Evolutionary conservation across 2,329 filamentous ascomycete species (phyloP).

Genomic region (Fonsecaea pedrosoi): DNA sequence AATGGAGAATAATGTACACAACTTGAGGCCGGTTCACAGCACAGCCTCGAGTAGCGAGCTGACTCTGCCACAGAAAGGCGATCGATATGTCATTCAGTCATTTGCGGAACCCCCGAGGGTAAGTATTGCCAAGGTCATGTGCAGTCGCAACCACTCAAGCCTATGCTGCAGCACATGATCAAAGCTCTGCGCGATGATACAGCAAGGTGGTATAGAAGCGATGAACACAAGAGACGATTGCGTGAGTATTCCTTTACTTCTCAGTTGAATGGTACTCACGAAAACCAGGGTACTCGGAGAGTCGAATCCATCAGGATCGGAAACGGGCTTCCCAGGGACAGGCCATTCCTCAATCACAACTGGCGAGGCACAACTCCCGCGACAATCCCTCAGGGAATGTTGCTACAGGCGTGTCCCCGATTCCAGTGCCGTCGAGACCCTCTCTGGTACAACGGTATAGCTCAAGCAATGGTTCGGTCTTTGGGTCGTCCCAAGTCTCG

Average conservation of each 20-base stretch:
- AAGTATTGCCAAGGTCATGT: slow-evolving; percentile 2
- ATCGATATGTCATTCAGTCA: slow-evolving; percentile 25
- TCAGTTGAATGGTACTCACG: background rate
- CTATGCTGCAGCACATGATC: slow-evolving; percentile 19
- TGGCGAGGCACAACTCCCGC: slow-evolving; percentile 16
- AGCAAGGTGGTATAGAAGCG: slow-evolving; percentile 25
- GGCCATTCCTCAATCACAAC: slow-evolving; percentile 10
- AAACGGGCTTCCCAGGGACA: slow-evolving; percentile 20
- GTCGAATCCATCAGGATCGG: slow-evolving; percentile 24
- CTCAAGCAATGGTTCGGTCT: slow-evolving; percentile 25
- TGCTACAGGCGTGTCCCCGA: slow-evolving; percentile 5
- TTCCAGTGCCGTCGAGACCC: slow-evolving; percentile 24
- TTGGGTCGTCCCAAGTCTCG: slow-evolving; percentile 20
- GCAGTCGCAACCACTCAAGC: slow-evolving; percentile 1
- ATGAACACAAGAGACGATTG: slow-evolving; percentile 19
- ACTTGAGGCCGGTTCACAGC: background rate
- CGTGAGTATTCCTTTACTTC: slow-evolving; percentile 10
- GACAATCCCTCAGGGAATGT: slow-evolving; percentile 1
- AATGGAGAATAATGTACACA: slow-evolving; percentile 23
- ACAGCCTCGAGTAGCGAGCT: slow-evolving; percentile 5
- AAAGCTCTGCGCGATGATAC: slow-evolving; percentile 27
- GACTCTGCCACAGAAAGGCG: slow-evolving; percentile 13
- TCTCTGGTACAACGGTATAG: slow-evolving; percentile 19
- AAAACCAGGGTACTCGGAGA: slow-evolving; percentile 24
- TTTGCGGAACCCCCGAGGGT: slow-evolving; percentile 16